Conservation (phyloP, 306 rosid genomes). For the Clitoria ternatea region DNA sequence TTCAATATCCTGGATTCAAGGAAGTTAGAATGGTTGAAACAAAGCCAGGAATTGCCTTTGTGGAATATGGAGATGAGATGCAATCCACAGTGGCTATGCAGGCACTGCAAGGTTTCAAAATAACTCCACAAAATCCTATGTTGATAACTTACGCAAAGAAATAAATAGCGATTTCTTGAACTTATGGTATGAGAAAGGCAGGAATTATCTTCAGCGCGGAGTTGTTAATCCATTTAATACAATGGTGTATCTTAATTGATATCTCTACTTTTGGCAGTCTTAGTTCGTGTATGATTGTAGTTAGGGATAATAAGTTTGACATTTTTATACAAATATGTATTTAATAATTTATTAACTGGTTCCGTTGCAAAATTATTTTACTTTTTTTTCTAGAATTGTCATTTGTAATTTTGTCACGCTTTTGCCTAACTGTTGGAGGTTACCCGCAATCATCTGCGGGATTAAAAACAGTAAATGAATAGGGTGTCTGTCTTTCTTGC, state of each 20-base stretch:
- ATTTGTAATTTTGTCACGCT: not conserved
- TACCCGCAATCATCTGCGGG: not conserved
- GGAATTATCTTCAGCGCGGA: slow-evolving; percentile 19
- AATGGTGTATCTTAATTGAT: slow-evolving; percentile 22
- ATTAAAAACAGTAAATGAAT: not conserved
- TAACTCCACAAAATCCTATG: slow-evolving; percentile 91
- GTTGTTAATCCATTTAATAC: slow-evolving; percentile 20
- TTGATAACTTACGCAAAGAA: slow-evolving; percentile 94
- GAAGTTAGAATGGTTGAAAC: slow-evolving; percentile 99
- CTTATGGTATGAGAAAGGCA: slow-evolving; percentile 8
- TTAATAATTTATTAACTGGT: not conserved
- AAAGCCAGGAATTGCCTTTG: slow-evolving; percentile 96
- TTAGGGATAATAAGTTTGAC: slow-evolving; percentile 13
- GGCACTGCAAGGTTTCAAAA: slow-evolving; percentile 87
- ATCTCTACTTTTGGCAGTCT: slow-evolving; percentile 10
- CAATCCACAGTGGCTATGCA: slow-evolving; percentile 93
- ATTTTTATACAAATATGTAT: slow-evolving; percentile 16
- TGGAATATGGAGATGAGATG: slow-evolving; percentile 86
- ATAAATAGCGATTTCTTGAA: slow-evolving; percentile 29
- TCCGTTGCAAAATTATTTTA: not conserved
- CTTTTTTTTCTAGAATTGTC: not conserved
- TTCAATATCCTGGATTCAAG: slow-evolving; percentile 85
- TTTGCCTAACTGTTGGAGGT: not conserved
- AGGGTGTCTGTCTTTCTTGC: not conserved
- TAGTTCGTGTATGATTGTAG: slow-evolving; percentile 30